Conservation (phyloP, 345 rosid genomes). For the Eucalyptus microcorys region DNA sequence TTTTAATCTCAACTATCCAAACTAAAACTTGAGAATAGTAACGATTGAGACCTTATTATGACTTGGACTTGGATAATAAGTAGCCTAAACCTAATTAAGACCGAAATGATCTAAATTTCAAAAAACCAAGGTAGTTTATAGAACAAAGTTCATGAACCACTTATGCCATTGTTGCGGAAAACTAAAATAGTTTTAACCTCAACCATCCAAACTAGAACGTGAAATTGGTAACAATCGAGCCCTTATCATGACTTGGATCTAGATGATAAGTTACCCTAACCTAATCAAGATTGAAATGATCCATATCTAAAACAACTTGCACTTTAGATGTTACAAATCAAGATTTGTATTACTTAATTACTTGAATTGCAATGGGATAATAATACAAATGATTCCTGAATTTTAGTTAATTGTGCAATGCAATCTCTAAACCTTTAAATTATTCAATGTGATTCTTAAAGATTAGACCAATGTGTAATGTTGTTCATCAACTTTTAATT, state of each 20-base stretch:
- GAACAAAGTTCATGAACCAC: neutral
- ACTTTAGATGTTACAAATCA: neutral
- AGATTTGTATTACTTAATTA: no score
- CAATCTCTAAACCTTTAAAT: no score
- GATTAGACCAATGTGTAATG: no score
- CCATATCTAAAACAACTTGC: neutral
- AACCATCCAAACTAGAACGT: neutral
- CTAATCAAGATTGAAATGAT: neutral
- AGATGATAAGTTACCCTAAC: neutral
- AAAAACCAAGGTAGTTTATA: no score
- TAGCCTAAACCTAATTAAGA: neutral
- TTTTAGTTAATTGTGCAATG: neutral
- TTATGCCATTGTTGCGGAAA: rapidly evolving
- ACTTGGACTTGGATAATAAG: neutral
- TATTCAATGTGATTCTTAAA: no score
- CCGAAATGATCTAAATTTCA: no score
- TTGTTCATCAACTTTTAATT: no score
- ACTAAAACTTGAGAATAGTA: no score
- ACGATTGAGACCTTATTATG: neutral
- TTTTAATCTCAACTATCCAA: neutral
- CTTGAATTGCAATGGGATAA: neutral
- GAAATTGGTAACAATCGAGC: neutral
- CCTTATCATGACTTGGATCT: neutral
- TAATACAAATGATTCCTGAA: rapidly evolving
- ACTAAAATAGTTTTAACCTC: no score